Conservation (phyloP, 306 rosid species). For the Acacia crassicarpa region DNA sequence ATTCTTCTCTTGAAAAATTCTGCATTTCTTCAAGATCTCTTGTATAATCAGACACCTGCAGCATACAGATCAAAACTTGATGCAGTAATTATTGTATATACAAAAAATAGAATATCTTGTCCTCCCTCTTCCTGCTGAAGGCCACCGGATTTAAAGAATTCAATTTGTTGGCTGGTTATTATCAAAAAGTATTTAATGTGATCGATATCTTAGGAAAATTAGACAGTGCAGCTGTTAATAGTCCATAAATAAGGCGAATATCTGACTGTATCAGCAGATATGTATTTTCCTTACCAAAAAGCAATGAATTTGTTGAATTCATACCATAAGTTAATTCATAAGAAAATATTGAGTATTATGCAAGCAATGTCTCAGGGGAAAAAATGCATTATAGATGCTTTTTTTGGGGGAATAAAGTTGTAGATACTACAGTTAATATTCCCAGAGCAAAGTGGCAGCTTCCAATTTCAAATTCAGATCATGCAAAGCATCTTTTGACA, state of each 20-base stretch:
- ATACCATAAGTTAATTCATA: neutral
- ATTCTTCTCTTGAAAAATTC: slow-evolving; percentile 90
- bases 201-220: slow-evolving; percentile 18
- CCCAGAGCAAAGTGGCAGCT: neutral
- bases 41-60: slow-evolving; percentile 93
- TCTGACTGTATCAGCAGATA: no score
- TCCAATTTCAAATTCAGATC: slow-evolving; percentile 12
- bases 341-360: neutral
- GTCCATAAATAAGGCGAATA: slow-evolving; percentile 5
- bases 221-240: neutral
- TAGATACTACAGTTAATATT: neutral
- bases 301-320: neutral
- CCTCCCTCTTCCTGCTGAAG: slow-evolving; percentile 5
- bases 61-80: slow-evolving; percentile 32
- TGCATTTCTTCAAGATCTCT: slow-evolving; percentile 99
- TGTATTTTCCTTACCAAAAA: neutral
- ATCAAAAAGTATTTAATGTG: slow-evolving; percentile 6
- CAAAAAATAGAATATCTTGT: neutral
- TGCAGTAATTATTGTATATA: slow-evolving; percentile 11
- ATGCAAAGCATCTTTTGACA: slow-evolving; percentile 16
- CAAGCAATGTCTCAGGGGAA: neutral
- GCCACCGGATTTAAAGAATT: neutral
- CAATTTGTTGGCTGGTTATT: slow-evolving; percentile 6
- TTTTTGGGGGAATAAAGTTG: neutral
- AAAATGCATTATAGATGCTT: neutral